A percentile compares a stretch with the other conserved stretches of the same genome.
Evolutionary conservation across 2,329 filamentous ascomycete species (phyloP).

Genomic region (Hortaea sp.): DNA sequence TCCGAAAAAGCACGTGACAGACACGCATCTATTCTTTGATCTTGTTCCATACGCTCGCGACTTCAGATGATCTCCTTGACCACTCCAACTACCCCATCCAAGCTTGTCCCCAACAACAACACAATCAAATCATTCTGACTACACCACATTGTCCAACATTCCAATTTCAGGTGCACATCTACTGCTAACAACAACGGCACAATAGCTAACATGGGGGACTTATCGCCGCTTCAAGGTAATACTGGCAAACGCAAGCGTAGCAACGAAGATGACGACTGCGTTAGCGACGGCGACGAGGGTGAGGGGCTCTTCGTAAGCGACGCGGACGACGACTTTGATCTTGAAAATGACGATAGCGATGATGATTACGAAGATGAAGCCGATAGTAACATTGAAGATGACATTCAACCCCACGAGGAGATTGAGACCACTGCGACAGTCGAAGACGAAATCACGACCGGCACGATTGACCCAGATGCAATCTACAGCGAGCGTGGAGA

Average conservation of each 20-base stretch:
- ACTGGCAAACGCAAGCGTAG: not conserved
- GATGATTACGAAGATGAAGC: not conserved
- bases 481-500: slow-evolving; percentile 2
- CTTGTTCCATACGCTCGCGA: no score
- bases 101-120: no score
- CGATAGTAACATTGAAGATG: not conserved
- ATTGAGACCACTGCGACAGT: not conserved
- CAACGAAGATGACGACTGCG: not conserved
- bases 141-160: no score
- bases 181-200: not conserved
- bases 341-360: slow-evolving; percentile 1
- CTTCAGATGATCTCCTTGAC: no score
- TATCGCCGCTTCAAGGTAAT: not conserved
- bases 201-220: not conserved
- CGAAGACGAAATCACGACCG: no score
- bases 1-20: no score
- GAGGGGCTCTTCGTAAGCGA: not conserved
- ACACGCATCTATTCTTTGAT: no score
- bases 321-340: not conserved
- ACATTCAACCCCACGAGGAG: no score
- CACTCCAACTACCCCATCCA: no score
- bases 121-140: no score
- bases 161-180: not conserved
- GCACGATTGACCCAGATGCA: not conserved
- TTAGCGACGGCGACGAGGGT: not conserved